Percentiles rank a stretch among this genome's conserved stretches.
Conservation (phyloP, 805 yeast genomes). For the Saccharomycopsis synnaedendra region DNA sequence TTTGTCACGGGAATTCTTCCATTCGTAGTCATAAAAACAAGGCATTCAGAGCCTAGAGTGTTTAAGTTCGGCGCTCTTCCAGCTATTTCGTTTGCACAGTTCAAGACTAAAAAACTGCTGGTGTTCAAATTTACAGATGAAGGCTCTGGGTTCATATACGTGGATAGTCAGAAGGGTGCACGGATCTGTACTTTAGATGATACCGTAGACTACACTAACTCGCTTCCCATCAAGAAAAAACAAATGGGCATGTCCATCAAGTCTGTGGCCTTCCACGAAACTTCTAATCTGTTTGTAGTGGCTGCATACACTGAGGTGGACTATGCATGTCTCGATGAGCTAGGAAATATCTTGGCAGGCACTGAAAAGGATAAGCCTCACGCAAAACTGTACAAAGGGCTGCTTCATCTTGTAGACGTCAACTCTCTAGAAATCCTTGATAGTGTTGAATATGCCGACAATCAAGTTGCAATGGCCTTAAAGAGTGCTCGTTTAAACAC, state of each 20-base stretch:
- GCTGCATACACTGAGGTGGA: slow-evolving; percentile 49
- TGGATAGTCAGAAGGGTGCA: slow-evolving; percentile 61
- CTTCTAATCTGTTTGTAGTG: slow-evolving; percentile 48
- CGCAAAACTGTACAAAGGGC: slow-evolving; percentile 49
- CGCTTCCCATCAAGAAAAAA: slow-evolving; percentile 45
- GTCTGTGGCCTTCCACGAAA: slow-evolving; percentile 58
- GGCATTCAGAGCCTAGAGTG: slow-evolving; percentile 51
- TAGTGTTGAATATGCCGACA: slow-evolving; percentile 48
- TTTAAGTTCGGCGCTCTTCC: slow-evolving; percentile 57
- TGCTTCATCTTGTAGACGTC: slow-evolving; percentile 36
- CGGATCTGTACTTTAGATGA: slow-evolving; percentile 31
- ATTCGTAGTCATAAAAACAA: slow-evolving; percentile 52
- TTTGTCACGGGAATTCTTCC: slow-evolving; percentile 70
- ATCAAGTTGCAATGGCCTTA: slow-evolving; percentile 52
- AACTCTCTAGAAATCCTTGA: slow-evolving; percentile 43
- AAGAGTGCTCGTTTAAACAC: slow-evolving; percentile 40
- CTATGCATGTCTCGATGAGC: slow-evolving; percentile 64
- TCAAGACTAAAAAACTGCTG: slow-evolving; percentile 22
- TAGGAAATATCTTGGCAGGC: slow-evolving; percentile 54
- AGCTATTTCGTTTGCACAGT: slow-evolving; percentile 54
- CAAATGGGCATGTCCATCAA: slow-evolving; percentile 51
- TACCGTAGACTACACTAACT: slow-evolving; percentile 38
- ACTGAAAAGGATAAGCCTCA: slow-evolving; percentile 34
- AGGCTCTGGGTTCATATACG: slow-evolving; percentile 41
- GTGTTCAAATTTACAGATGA: slow-evolving; percentile 21